Conservation (phyloP, 768 basidiomycete species). For the Tremella mesenterica region DNA sequence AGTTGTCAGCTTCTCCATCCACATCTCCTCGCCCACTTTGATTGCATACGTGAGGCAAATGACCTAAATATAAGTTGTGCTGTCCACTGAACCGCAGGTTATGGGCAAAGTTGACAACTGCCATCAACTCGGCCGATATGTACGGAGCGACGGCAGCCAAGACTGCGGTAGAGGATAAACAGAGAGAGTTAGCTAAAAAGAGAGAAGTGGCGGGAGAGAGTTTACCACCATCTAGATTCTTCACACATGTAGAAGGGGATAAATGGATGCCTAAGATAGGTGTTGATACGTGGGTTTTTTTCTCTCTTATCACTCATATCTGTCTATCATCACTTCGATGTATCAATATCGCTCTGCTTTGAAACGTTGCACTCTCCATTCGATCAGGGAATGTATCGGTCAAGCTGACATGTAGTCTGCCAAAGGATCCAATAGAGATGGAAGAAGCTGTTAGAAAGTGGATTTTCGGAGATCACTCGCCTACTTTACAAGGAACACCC, state of each 20-base stretch:
- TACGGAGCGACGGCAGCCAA: conserved; percentile 87
- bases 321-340: too few species aligned
- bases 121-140: conserved; percentile 83
- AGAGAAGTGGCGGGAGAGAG: conserved; percentile 63
- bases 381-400: too few species aligned
- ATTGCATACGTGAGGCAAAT: too few species aligned
- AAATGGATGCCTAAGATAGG: conserved; percentile 73
- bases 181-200: conserved; percentile 66
- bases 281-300: conserved; percentile 35
- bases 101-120: conserved; percentile 74
- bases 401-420: conserved; percentile 51
- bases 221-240: conserved; percentile 67
- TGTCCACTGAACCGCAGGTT: conserved; percentile 48
- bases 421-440: conserved; percentile 61
- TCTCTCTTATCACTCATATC: conserved; percentile 1
- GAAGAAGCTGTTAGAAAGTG: conserved; percentile 61
- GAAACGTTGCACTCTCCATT: too few species aligned
- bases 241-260: conserved; percentile 59
- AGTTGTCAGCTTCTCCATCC: conserved; percentile 34
- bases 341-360: too few species aligned
- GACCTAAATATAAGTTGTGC: background rate
- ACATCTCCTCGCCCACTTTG: background rate
- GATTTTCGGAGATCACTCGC: conserved; percentile 52
- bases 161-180: conserved; percentile 78
- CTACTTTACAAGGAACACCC: background rate